Base-by-base conservation (phyloP, 371 early-diverging fungal genomes). In the Haplosporangium sp. region DNA sequence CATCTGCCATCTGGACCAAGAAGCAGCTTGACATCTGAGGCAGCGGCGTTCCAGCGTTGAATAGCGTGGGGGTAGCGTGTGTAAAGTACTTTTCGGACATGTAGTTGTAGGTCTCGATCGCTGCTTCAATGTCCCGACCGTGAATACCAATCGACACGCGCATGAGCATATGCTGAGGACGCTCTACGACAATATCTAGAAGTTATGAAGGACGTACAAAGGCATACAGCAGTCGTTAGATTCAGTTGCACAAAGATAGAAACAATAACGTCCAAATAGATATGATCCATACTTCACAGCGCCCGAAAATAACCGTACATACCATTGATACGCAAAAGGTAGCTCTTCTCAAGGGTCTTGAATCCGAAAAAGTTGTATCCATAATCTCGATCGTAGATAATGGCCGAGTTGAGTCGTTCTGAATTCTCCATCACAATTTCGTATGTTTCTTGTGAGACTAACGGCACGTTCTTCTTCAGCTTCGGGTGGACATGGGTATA, bases 101-200 rank as follows among this genome's bases (percentile, higher is more conserved):
- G 57, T 96, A 85, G 77, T 98, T 88, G 81, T 99, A 99, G 1
- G 99, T 99, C 81, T 99, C 95, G 73, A 99, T 94, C 2, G 95
- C 99, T 38, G 92, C 87, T 10, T 95, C 95, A 58, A 99, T 87
- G 81, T 99, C 96, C 13, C 87, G 86, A 45, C 94, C 96, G 72
- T 99, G 99, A 73, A 99, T 98, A 36, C 99, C 99, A 66, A 99
- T 88, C 41, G 99, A 90, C 4, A 99, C 99, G 73, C 99, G 94
- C 99, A 99, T 99, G 64, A 99, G 86, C 95, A 99, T 91, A 84
- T 99, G 99, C 84, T 99, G 99, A 29, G 99, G 99, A 20, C 99
- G 92, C 82, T 99, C 99, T 12, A 95, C 96, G 23, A 91, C 85
- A 62, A 79, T 40, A n/a, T 79, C 80, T 79, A 59, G 37, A 48